Evolutionary conservation across 805 yeast genomes (phyloP), one percentile per base, ranked within the genome.

Genomic region (Aciculoconidium aculeatum): DNA sequence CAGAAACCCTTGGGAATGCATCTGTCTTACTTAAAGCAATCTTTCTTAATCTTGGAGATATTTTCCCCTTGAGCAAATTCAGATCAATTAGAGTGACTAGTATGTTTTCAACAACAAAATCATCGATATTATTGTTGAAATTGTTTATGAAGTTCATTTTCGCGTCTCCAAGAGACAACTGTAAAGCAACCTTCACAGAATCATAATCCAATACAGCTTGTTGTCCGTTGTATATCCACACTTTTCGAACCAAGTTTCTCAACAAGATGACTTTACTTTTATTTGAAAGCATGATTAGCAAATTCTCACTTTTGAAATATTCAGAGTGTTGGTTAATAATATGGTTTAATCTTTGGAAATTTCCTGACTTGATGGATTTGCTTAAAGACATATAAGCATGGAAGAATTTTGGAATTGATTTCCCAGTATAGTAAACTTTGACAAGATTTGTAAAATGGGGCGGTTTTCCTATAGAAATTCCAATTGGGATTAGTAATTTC

Each of bases 51-150:
- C 64, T 48, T 1, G 72, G 59, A 19, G 64, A 55, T 0, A 73
- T 43, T 34, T 75, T 75, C 0, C 77, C 81, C 36, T 66, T 71
- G 19, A 77, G 41, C 11, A 74, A 45, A 32, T 69, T 72, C 33
- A 70, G 72, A 36, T 72, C 79, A 22, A 72, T 66, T n/a, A 77
- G 41, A 2, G 72, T 51, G 9, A 70, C 55, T 25, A 75, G 47
- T 6, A 75, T 40, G 30, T 72, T 75, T 35, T 75, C 80, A 7
- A 67, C 60, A 21, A 67, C 53, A 9, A 43, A 27, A 35, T 70
- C 74, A 23, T 61, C 55, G n/a, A 55, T 32, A 8, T 19, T n/a
- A n/a, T n/a, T 30, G 15, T 31, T 14, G 7, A 20, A 22, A 6
- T 15, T 23, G 13, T 30, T 30, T 2, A 36, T 15, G 25, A 32